A percentile compares a stretch with the other conserved stretches of the same genome.
Evolutionary conservation across 352 stramenopile genomes (phyloP).

Genomic region (Phytopythium sindhum): DNA sequence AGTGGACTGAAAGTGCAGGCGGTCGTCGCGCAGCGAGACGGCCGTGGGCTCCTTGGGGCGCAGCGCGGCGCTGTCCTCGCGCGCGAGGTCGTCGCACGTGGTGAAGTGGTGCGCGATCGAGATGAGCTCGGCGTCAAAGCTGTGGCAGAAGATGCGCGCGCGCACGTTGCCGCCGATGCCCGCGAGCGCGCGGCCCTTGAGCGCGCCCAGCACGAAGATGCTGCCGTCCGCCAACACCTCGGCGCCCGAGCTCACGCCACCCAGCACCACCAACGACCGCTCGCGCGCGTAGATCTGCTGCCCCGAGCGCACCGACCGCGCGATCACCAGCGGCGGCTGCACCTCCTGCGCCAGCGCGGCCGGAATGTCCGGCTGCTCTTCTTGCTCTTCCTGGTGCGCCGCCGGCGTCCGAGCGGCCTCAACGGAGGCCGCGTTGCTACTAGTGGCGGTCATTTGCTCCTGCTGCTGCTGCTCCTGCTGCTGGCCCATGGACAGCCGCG

Average conservation of each 20-base stretch:
- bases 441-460: not conserved
- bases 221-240: constrained; percentile 87
- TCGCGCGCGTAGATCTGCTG: constrained; percentile 87
- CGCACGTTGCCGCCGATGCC: constrained; percentile 73
- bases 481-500: constrained; percentile 35
- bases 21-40: constrained; percentile 56
- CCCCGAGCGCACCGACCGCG: constrained; percentile 76
- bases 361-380: constrained; percentile 8
- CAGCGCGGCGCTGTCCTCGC: constrained; percentile 33
- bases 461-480: constrained; percentile 9
- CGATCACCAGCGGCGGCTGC: constrained; percentile 59
- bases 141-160: constrained; percentile 68
- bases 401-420: not conserved
- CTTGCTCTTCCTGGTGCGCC: not conserved
- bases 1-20: constrained; percentile 63
- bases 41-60: constrained; percentile 50
- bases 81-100: constrained; percentile 75
- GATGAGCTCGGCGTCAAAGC: constrained; percentile 88
- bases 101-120: constrained; percentile 90
- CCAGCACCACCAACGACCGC: constrained; percentile 76
- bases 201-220: constrained; percentile 75
- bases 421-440: not conserved
- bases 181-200: constrained; percentile 84
- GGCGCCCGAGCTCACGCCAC: constrained; percentile 83
- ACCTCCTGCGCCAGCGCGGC: not conserved